These are phyloP conservation scores for Colletotrichum coccodes DNA, from an alignment of 2,329 filamentous ascomycete genomes.

Conservation along the genomic window DNA sequence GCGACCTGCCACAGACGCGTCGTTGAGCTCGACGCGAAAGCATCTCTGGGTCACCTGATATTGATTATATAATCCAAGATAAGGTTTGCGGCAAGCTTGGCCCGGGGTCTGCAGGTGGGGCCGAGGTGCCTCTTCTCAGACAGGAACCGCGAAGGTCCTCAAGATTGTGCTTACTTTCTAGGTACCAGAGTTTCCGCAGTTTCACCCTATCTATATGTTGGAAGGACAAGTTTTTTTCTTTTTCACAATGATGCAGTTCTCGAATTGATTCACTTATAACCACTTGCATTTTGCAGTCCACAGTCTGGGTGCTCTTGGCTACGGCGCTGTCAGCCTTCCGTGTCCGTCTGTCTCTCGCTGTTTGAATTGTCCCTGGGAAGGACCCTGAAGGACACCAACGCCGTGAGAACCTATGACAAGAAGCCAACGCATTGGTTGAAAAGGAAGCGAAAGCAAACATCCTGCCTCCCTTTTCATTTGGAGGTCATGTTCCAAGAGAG, in stretches of 20 bases:
- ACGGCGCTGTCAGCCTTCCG: not conserved
- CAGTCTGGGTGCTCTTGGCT: not conserved
- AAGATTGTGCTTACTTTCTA: not conserved
- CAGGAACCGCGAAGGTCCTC: not conserved
- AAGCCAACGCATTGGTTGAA: not conserved
- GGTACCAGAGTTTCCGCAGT: not conserved
- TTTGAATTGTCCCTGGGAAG: not conserved
- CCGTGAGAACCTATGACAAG: not conserved
- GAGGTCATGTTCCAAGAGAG: too few species aligned
- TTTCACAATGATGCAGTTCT: too few species aligned
- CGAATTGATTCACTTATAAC: too few species aligned
- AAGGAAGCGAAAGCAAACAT: not conserved
- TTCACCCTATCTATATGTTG: not conserved
- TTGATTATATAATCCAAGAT: not conserved
- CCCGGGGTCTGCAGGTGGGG: not conserved
- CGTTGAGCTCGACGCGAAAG: slow-evolving; percentile 31
- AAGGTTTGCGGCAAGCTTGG: not conserved
- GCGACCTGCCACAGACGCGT: slow-evolving; percentile 15
- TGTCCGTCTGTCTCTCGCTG: not conserved
- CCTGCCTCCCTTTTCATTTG: too few species aligned
- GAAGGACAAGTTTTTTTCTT: not conserved
- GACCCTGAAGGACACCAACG: not conserved
- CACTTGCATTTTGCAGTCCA: not conserved
- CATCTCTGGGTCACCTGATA: slow-evolving; percentile 31
- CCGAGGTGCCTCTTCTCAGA: not conserved